These are phyloP conservation scores for Musa beccarii DNA, from an alignment of 176 grass and related monocot genomes.

Conservation along the genomic window DNA sequence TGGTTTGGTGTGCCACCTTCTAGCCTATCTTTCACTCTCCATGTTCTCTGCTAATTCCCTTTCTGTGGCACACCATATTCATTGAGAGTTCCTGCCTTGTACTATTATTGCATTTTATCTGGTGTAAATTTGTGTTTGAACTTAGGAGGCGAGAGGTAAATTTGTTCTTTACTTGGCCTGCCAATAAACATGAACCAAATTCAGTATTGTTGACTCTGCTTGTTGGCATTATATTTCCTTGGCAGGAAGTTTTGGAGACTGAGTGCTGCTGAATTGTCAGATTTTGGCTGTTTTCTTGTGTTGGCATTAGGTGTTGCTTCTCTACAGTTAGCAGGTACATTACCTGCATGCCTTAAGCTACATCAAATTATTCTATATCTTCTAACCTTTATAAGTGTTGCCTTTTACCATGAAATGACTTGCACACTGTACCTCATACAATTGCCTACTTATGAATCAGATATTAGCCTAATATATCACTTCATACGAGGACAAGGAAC, in stretches of 20 bases:
- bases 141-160: no score
- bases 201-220: not conserved
- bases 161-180: no score
- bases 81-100: no score
- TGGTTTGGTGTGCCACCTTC: no score
- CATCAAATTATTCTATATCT: slow-evolving; percentile 6
- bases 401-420: not conserved
- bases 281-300: slow-evolving; percentile 96
- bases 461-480: slow-evolving; percentile 99
- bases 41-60: no score
- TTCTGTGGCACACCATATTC: no score
- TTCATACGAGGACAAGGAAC: slow-evolving; percentile 97
- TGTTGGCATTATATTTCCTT: slow-evolving; percentile 23
- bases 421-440: slow-evolving; percentile 9
- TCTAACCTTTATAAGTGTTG: slow-evolving; percentile 8
- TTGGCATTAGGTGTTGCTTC: slow-evolving; percentile 77
- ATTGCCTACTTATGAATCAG: slow-evolving; percentile 42
- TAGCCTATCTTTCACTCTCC: no score
- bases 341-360: slow-evolving; percentile 13
- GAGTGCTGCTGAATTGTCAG: slow-evolving; percentile 87
- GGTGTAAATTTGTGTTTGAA: no score
- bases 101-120: no score
- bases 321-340: slow-evolving; percentile 81
- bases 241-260: slow-evolving; percentile 72
- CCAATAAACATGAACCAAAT: not conserved